Evolutionary conservation across 139 green algal genomes (phyloP).

Genomic region (Chlorella sp.): DNA sequence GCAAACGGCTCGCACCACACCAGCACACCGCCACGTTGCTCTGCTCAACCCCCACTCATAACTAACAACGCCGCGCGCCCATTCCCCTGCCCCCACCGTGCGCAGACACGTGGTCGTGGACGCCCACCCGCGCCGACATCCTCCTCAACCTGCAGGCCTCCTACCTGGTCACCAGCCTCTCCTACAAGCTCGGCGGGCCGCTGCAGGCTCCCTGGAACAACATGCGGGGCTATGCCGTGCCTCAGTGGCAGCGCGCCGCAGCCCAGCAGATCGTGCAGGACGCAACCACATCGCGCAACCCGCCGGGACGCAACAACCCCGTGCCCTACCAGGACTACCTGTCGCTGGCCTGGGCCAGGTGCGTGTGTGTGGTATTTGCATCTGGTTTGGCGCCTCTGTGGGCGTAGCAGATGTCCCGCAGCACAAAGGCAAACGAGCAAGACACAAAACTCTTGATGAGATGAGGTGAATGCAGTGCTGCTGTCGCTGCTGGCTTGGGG

Average conservation of each 20-base stretch:
- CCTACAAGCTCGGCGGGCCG: neutral
- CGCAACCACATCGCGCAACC: neutral
- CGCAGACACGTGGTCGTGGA: neutral
- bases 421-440: too few relatives aligned
- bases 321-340: neutral
- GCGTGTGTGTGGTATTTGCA: neutral
- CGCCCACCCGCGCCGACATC: constrained; percentile 1
- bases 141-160: neutral
- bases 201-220: neutral
- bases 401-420: too few relatives aligned
- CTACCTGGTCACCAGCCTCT: neutral
- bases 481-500: too few relatives aligned
- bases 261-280: neutral
- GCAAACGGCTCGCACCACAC: too few relatives aligned
- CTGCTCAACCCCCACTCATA: too few relatives aligned
- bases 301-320: neutral
- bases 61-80: too few relatives aligned
- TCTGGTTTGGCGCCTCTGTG: too few relatives aligned
- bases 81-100: too few relatives aligned
- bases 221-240: neutral
- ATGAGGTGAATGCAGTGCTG: too few relatives aligned
- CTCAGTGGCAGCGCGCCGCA: neutral
- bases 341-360: neutral
- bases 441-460: too few relatives aligned
- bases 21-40: too few relatives aligned